Conservation (phyloP, 2,329 filamentous ascomycete genomes). For the Aspergillus carbonarius region DNA sequence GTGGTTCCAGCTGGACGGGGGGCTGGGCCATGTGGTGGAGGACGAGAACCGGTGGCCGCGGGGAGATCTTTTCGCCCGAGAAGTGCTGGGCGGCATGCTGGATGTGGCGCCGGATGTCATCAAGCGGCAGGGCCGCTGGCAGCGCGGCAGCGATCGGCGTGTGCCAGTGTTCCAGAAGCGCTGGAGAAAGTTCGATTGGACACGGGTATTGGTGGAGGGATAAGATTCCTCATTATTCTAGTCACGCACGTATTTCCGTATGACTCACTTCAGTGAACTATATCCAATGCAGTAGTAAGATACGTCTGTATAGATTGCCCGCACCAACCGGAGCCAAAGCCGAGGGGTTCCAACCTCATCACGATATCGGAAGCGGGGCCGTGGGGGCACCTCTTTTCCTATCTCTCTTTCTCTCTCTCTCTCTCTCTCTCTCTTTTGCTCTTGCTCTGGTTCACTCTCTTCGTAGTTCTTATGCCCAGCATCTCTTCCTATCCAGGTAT, state of each 20-base stretch:
- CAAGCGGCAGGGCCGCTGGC: conserved; percentile 88
- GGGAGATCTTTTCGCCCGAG: conserved; percentile 88
- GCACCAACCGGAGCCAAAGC: conserved; percentile 1
- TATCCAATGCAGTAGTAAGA: background rate
- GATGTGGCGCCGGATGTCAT: conserved; percentile 78
- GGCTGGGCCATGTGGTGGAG: conserved; percentile 88
- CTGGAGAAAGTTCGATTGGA: conserved; percentile 96
- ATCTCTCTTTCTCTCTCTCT: background rate
- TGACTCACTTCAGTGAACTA: background rate
- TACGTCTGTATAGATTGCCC: background rate
- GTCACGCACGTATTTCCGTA: background rate
- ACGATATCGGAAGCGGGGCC: conserved; percentile 14
- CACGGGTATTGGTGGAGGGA: conserved; percentile 58
- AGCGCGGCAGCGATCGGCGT: conserved; percentile 62
- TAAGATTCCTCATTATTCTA: conserved; percentile 10
- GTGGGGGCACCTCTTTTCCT: conserved; percentile 7
- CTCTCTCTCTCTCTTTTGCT: background rate
- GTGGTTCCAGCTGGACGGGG: conserved; percentile 92
- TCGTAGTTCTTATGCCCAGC: too few relatives aligned
- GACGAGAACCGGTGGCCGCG: conserved; percentile 80
- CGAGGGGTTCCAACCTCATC: background rate
- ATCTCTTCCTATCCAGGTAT: background rate
- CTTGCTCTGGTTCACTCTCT: too few relatives aligned
- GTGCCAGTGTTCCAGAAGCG: conserved; percentile 76
- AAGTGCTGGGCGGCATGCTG: conserved; percentile 89